Conservation (phyloP, 306 rosid genomes). For the Alnus rubra region DNA sequence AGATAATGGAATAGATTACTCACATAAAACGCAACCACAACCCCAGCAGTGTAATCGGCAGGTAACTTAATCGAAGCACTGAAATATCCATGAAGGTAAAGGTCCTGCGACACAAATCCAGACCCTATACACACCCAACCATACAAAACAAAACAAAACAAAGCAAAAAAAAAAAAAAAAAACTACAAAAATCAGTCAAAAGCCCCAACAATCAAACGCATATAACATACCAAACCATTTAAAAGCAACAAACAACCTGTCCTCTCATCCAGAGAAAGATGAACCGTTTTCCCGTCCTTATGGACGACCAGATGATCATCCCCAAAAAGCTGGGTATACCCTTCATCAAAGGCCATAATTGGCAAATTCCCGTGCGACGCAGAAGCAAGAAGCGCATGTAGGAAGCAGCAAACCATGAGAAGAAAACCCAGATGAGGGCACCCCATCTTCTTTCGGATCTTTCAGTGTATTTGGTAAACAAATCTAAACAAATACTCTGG, state of each 20-base stretch:
- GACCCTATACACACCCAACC: conserved; percentile 55
- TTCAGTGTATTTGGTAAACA: neutral
- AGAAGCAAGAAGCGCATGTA: conserved; percentile 38
- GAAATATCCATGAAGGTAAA: conserved; percentile 84
- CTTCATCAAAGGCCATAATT: conserved; percentile 73
- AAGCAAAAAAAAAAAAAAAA: neutral
- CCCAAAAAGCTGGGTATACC: conserved; percentile 77
- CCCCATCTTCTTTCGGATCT: conserved; percentile 39
- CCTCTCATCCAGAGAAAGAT: conserved; percentile 72
- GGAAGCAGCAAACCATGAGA: conserved; percentile 26
- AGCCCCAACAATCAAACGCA: neutral
- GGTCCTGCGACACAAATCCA: conserved; percentile 94
- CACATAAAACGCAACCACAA: conserved; percentile 95
- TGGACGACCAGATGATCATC: conserved; percentile 65
- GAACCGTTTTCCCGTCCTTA: conserved; percentile 80
- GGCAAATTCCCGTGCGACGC: conserved; percentile 53
- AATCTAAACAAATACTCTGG: neutral
- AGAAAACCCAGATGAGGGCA: conserved; percentile 32
- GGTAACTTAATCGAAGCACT: conserved; percentile 95
- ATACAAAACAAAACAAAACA: conserved; percentile 1
- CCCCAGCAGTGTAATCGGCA: conserved; percentile 92
- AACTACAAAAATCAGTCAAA: neutral
- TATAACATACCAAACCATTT: conserved; percentile 8
- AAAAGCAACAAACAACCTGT: conserved; percentile 52
- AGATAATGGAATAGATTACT: conserved; percentile 35